A percentile compares a stretch with the other conserved stretches of the same genome.
Conservation (phyloP, 116 monocot genomes). For the Cymodocea nodosa region DNA sequence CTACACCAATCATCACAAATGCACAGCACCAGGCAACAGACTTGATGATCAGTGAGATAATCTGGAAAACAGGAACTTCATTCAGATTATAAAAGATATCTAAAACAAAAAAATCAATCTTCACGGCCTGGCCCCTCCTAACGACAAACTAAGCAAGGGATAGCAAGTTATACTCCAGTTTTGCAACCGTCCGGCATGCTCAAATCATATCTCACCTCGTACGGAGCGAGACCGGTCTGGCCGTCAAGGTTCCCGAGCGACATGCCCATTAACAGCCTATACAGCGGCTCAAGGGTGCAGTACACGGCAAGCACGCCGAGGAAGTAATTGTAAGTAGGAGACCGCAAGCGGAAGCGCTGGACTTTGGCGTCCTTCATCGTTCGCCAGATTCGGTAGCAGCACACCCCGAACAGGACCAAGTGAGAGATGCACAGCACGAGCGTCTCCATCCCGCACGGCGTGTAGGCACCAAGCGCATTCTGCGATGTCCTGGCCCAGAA, state of each 20-base stretch:
- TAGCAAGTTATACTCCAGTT: no score
- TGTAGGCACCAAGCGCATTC: slow-evolving; percentile 86
- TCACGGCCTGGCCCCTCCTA: no score
- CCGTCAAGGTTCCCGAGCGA: slow-evolving; percentile 65
- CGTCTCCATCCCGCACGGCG: slow-evolving; percentile 73
- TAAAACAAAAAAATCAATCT: no score
- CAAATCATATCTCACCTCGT: slow-evolving; percentile 31
- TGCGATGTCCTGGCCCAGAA: slow-evolving; percentile 46
- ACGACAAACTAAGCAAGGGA: no score
- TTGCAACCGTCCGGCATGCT: no score
- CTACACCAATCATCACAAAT: slow-evolving; percentile 14
- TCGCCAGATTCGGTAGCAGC: slow-evolving; percentile 73
- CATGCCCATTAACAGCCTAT: slow-evolving; percentile 25
- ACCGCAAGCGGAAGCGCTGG: slow-evolving; percentile 40
- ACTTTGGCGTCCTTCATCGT: slow-evolving; percentile 35
- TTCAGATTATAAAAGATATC: no score
- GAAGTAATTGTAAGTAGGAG: slow-evolving; percentile 43
- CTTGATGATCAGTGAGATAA: no score
- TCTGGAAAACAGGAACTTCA: no score
- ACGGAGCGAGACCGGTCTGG: slow-evolving; percentile 56
- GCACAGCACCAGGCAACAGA: background rate
- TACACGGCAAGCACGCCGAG: slow-evolving; percentile 43
- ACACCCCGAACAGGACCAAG: slow-evolving; percentile 41
- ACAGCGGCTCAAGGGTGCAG: slow-evolving; percentile 42
- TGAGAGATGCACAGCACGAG: slow-evolving; percentile 70